Evolutionary conservation across 2,329 filamentous ascomycete species (phyloP), one percentile per base, ranked within the genome.

Genomic region (Claviceps lovelessii): DNA sequence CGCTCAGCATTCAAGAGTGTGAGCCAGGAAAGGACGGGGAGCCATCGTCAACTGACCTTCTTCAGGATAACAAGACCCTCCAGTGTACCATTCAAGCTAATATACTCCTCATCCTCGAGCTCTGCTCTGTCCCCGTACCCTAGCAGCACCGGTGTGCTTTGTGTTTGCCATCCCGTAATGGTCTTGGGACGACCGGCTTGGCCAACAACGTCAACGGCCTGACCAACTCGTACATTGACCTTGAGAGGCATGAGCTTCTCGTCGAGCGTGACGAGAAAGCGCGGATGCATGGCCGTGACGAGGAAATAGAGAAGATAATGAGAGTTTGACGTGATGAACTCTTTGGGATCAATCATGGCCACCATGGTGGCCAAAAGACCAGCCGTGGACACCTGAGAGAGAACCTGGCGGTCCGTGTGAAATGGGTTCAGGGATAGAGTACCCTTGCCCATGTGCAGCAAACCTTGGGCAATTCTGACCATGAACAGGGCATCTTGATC

Each of bases 401-500:
- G 80, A 29, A 98, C 88, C 71, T 95, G 90, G 56, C 94, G 87
- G 68, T 98, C 94, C 19, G 91, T 96, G 76, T 98, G 93, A 85
- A 98, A 98, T n/a, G 93, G 93, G 71, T 88, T 97, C 65, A 97
- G 80, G 3, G 90, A 88, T 66, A 98, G 81, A 4, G 93, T 97
- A 62, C 94, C 93, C 77, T 98, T 98, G 74, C 94, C 94, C 90
- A 97, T 97, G 76, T 98, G 94, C 61, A 98, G 72, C 49, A 98
- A 81, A 73, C 94, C 93, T 69, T 98, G 93, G 5, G 93, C 93
- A 63, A 98, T 97, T 66, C 93, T 88, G 31, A 98, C 93, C 93
- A 98, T 98, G 76, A 98, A 98, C 8, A 98, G 76, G 0, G 93
- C 88, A 67, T 96, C 93, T 63, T 94, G 86, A 62, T 98, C 93